Percentiles rank a stretch among this genome's conserved stretches.
Evolutionary conservation across 805 yeast species (phyloP).

Genomic region (Candida peoriensis): DNA sequence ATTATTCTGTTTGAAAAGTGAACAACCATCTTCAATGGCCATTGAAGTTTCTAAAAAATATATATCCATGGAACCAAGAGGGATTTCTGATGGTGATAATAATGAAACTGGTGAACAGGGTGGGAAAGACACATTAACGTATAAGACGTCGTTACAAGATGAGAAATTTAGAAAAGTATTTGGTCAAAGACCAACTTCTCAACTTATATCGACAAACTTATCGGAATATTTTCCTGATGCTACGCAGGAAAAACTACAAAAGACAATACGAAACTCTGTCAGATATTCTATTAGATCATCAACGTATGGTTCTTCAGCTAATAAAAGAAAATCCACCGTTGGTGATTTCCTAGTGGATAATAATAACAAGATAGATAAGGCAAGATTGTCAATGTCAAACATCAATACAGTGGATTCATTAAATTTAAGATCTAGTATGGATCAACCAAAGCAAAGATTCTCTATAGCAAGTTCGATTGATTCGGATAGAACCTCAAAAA

Average conservation of each 20-base stretch:
- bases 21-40: conserved; percentile 59
- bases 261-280: conserved; percentile 80
- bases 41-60: conserved; percentile 47
- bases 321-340: conserved; percentile 42
- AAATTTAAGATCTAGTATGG: conserved; percentile 27
- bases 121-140: conserved; percentile 5
- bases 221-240: conserved; percentile 91
- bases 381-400: conserved; percentile 25
- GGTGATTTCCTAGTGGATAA: conserved; percentile 60
- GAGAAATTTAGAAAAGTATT: conserved; percentile 39
- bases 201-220: conserved; percentile 81
- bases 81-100: conserved; percentile 3
- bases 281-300: conserved; percentile 67
- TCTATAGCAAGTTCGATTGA: conserved; percentile 20
- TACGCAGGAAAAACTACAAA: conserved; percentile 61
- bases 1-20: conserved; percentile 60
- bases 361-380: conserved; percentile 50
- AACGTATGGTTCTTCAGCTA: conserved; percentile 15
- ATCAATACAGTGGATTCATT: conserved; percentile 25
- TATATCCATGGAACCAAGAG: conserved; percentile 21
- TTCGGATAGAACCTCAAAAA: conserved; percentile 21
- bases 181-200: conserved; percentile 93
- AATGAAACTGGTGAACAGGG: conserved; percentile 1
- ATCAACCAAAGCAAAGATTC: conserved; percentile 23
- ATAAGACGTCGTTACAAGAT: conserved; percentile 12